Evolutionary conservation across 1,284 basidiomycete genomes (phyloP), one percentile per base, ranked within the genome.

Genomic region (Puccinia horiana): DNA sequence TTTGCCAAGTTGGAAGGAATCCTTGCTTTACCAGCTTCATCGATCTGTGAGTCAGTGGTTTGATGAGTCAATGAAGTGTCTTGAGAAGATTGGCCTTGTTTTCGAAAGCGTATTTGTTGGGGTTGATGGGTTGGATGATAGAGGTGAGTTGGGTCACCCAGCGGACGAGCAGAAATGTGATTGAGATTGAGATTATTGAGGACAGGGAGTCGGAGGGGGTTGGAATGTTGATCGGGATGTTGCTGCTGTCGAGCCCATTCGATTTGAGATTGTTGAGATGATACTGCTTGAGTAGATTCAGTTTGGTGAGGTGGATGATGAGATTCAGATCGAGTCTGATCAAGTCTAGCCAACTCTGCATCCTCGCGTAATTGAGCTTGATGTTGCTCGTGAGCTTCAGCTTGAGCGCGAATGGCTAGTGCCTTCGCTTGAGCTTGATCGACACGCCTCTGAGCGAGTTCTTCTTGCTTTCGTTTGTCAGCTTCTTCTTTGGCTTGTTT

Each of bases 1-100:
- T 76, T 82, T 14, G 81, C 81, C 72, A 82, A 44, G 49, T 82
- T 82, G 6, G 81, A 82, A n/a, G 81, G 81, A 58, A 82, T 61
- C 23, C 73, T 73, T 40, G 44, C 49, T 35, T 82, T 56, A 40
- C 12, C 40, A 32, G 40, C 73, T 12, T 76, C 72, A 32, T 67
- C 72, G 18, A 37, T 61, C 37, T 69, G 61, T 11, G 37, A 26
- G 35, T 70, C 40, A 29, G 18, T 32, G 54, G 26, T 2, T 29
- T 70, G 63, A 75, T 82, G 44, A 4, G 42, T 12, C 20, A 77
- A 56, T 23, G 47, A n/a, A 35, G 29, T 11, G 14, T 67, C 44
- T 16, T 44, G 26, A 23, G 76, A 54, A 12, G 58, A 35, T 63
- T 65, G 42, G 42, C 11, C 56, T 20, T 32, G 40, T 20, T 67